Evolutionary conservation across 1,284 basidiomycete genomes (phyloP), one percentile per base, ranked within the genome.

Genomic region (Pseudozyma sp.): DNA sequence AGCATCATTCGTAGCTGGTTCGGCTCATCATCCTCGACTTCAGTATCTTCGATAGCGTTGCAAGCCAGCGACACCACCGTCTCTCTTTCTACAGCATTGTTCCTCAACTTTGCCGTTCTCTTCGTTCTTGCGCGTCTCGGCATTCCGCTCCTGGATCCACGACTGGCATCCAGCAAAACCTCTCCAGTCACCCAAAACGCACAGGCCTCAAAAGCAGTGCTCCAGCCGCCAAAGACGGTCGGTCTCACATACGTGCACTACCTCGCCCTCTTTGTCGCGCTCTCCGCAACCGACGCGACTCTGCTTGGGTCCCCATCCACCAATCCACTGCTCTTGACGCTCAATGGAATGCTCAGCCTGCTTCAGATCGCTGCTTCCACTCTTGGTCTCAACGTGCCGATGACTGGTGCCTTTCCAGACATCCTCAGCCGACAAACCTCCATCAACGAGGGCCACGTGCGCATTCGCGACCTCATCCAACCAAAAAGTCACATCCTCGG

Each of bases 121-220:
- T 77, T 87, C 1, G 71, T 88, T 29, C 88, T 94, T 24, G 87
- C 89, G 2, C 87, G 87, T 71, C 87, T 94, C 19, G 89, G 91
- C 64, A 92, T 94, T 86, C 92, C 93, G 11, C 87, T 92, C 43
- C 87, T 94, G 51, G 88, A 88, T 60, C 92, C 92, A 77, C 88
- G 87, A 68, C 90, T 87, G 78, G 87, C 90, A 14, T 87, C 90
- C 5, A 87, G 90, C 34, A 68, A 88, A 11, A 86, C 91, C 33
- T 89, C 91, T 77, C 87, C 92, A 39, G 66, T 88, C 7, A 76
- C 86, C 1, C 80, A 92, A 2, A 89, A 88, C 84, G 86, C 90
- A 42, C 70, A 47, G 24, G 14, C 91, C 40, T 89, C 93, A 81
- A 90, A 89, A 3, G 59, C 92, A 19, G 80, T 92, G 75, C 92